These are phyloP conservation scores for Phytomonas sp. DNA, from an alignment of 208 protist species.

Conservation along the genomic window DNA sequence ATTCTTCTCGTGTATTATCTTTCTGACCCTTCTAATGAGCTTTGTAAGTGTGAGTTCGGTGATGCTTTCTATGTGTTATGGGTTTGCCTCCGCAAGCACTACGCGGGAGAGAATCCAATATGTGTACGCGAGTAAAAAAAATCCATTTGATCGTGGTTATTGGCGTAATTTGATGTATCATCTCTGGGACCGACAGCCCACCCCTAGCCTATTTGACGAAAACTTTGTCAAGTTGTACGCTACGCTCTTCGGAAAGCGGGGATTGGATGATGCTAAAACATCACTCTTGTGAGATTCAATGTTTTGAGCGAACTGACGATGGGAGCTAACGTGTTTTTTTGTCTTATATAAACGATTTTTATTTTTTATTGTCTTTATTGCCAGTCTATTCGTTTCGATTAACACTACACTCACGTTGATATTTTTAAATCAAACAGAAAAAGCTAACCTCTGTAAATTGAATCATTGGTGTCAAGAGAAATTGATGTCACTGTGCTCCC, in stretches of 20 bases:
- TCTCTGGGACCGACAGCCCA: constrained; percentile 24
- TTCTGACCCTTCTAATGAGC: constrained; percentile 20
- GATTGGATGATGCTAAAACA: constrained; percentile 11
- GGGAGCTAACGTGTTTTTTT: neutral
- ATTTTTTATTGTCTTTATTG: neutral
- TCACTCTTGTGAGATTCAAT: constrained; percentile 19
- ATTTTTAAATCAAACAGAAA: too few species aligned
- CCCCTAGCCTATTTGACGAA: constrained; percentile 52
- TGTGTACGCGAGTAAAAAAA: constrained; percentile 52
- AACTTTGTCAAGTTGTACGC: constrained; percentile 61
- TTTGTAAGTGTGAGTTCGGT: constrained; percentile 14
- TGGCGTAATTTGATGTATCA: constrained; percentile 48
- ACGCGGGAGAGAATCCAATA: constrained; percentile 72
- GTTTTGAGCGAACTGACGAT: constrained; percentile 14
- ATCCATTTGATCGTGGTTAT: constrained; percentile 53
- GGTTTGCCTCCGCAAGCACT: constrained; percentile 26
- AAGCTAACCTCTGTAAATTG: too few species aligned
- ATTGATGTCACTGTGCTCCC: too few species aligned
- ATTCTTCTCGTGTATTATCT: constrained; percentile 12
- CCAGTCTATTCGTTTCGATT: constrained; percentile 2
- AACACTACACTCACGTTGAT: neutral
- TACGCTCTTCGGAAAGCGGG: constrained; percentile 23
- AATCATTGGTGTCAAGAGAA: too few species aligned
- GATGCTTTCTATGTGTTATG: constrained; percentile 27
- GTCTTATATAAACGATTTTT: constrained; percentile 4